Evolutionary conservation across 2,329 filamentous ascomycete genomes (phyloP).

Genomic region (Pseudocercospora ulei): DNA sequence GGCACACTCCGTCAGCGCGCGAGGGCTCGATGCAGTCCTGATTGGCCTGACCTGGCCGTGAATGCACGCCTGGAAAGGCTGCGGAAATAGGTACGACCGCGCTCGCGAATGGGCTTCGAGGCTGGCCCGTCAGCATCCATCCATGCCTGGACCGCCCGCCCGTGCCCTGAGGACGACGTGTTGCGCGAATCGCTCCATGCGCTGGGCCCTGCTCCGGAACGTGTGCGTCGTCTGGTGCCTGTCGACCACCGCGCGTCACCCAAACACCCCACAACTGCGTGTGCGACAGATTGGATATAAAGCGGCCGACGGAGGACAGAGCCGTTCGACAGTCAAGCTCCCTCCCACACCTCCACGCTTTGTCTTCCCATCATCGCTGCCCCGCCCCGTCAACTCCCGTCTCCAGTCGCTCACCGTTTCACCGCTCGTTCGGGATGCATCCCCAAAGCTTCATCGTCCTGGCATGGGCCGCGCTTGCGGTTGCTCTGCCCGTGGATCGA

Average conservation of each 20-base stretch:
- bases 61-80: no score
- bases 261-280: no score
- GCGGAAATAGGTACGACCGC: background rate
- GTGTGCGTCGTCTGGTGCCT: background rate
- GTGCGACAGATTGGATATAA: no score
- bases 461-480: slow-evolving; percentile 2
- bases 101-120: background rate
- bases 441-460: background rate
- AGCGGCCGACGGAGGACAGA: no score
- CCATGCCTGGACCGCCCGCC: background rate
- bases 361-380: no score
- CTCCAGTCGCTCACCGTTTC: background rate
- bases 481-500: background rate
- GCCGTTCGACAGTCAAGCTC: no score
- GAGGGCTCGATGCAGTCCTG: no score
- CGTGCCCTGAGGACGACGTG: background rate
- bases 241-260: no score
- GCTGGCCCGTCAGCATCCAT: background rate
- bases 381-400: background rate
- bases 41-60: no score
- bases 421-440: slow-evolving; percentile 1
- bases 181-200: background rate
- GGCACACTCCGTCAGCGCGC: no score
- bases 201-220: background rate
- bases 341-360: background rate